phyloP scores from a whole-genome alignment of 1,284 basidiomycete species.

The Cryptococcus sp. region DNA sequence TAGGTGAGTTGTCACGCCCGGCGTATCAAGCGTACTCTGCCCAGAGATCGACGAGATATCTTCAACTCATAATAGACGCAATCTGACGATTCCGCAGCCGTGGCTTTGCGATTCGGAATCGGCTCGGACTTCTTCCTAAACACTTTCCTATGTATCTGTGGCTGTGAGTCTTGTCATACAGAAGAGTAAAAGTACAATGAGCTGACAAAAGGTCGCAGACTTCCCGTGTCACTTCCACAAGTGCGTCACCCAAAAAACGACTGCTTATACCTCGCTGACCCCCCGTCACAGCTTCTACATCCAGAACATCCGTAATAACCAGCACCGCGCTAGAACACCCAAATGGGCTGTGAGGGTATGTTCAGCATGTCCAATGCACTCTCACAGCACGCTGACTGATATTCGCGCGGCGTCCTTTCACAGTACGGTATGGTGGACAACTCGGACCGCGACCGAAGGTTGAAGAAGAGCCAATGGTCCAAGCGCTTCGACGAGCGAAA shows the following conservation, averaged over 20 bases:
- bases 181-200: background rate
- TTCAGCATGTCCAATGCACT: background rate
- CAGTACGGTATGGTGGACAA: constrained; percentile 79
- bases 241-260: constrained; percentile 23
- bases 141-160: constrained; percentile 80
- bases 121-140: constrained; percentile 93
- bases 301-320: constrained; percentile 94
- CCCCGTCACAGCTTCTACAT: constrained; percentile 79
- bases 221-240: constrained; percentile 55
- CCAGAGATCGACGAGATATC: background rate
- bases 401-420: background rate
- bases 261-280: background rate
- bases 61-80: background rate
- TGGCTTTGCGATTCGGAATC: constrained; percentile 91
- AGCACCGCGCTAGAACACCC: constrained; percentile 83
- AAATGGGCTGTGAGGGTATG: constrained; percentile 79
- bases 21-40: background rate
- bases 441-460: constrained; percentile 70
- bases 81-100: constrained; percentile 61
- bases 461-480: constrained; percentile 82
- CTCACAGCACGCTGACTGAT: background rate
- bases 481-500: constrained; percentile 79
- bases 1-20: constrained; percentile 62
- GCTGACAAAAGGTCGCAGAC: constrained; percentile 31
- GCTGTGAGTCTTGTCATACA: constrained; percentile 62